Evolutionary conservation across 441 rosid genomes (phyloP).

Genomic region (Gossypium gossypioides): DNA sequence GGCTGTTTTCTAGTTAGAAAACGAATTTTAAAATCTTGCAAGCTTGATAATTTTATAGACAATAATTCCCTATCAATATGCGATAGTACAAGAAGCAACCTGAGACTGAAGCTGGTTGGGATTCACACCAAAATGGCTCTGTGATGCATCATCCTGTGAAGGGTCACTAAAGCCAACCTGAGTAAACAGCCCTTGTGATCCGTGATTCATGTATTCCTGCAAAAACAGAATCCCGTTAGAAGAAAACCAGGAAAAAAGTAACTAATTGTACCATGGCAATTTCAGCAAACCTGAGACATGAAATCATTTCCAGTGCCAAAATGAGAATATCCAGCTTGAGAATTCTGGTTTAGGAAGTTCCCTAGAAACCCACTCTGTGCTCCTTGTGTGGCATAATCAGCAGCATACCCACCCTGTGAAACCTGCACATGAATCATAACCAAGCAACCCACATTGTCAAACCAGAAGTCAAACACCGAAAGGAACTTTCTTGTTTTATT

Average conservation of each 20-base stretch:
- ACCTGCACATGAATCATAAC: slow-evolving; percentile 32
- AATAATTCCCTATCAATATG: neutral
- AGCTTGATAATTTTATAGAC: neutral
- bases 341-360: slow-evolving; percentile 75
- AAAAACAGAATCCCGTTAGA: slow-evolving; percentile 2
- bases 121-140: slow-evolving; percentile 66
- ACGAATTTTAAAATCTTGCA: neutral
- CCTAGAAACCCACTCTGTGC: slow-evolving; percentile 81
- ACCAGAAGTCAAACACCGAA: neutral
- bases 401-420: slow-evolving; percentile 77
- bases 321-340: slow-evolving; percentile 86
- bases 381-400: slow-evolving; percentile 87
- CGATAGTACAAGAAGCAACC: slow-evolving; percentile 32
- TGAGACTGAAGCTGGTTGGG: slow-evolving; percentile 75
- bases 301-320: slow-evolving; percentile 79
- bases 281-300: slow-evolving; percentile 84
- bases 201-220: slow-evolving; percentile 88
- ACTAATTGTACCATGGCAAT: neutral
- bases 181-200: slow-evolving; percentile 82
- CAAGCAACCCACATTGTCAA: slow-evolving; percentile 1
- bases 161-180: slow-evolving; percentile 78
- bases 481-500: neutral
- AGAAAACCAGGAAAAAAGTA: neutral
- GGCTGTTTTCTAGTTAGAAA: neutral
- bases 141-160: slow-evolving; percentile 74